Evolutionary conservation across 2,329 filamentous ascomycete genomes (phyloP).

Genomic region (Aspergillus pseudonomiae): DNA sequence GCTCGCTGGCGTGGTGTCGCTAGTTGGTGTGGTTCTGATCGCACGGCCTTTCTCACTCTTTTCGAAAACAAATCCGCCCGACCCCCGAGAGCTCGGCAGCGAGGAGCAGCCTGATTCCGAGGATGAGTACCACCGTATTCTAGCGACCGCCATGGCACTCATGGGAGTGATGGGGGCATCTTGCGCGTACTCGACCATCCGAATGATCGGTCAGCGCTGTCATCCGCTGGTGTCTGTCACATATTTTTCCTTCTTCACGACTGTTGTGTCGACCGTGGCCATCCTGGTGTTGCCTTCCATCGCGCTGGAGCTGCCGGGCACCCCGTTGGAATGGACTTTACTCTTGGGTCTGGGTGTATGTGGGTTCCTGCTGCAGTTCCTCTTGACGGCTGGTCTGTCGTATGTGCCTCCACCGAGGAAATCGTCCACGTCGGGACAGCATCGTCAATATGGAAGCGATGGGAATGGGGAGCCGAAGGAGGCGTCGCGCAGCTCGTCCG

Average conservation of each 20-base stretch:
- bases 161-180: conserved; percentile 77
- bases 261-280: conserved; percentile 65
- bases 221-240: conserved; percentile 85
- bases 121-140: conserved; percentile 66
- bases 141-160: conserved; percentile 71
- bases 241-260: conserved; percentile 75
- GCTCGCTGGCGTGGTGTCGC: conserved; percentile 72
- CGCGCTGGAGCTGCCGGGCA: conserved; percentile 59
- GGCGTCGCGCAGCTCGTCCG: conserved; percentile 17
- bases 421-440: conserved; percentile 10
- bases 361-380: conserved; percentile 83
- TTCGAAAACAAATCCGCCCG: conserved; percentile 5
- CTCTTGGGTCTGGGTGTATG: conserved; percentile 69
- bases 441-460: conserved; percentile 3
- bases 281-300: conserved; percentile 61
- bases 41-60: conserved; percentile 62
- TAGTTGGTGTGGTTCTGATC: conserved; percentile 81
- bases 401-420: conserved; percentile 62
- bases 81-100: conserved; percentile 13
- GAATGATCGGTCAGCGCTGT: conserved; percentile 76
- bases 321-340: conserved; percentile 64
- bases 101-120: conserved; percentile 35
- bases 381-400: conserved; percentile 76
- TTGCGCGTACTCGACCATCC: conserved; percentile 74
- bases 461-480: not conserved